Evolutionary conservation across 768 basidiomycete species (phyloP).

Genomic region (Clavulina sp.): DNA sequence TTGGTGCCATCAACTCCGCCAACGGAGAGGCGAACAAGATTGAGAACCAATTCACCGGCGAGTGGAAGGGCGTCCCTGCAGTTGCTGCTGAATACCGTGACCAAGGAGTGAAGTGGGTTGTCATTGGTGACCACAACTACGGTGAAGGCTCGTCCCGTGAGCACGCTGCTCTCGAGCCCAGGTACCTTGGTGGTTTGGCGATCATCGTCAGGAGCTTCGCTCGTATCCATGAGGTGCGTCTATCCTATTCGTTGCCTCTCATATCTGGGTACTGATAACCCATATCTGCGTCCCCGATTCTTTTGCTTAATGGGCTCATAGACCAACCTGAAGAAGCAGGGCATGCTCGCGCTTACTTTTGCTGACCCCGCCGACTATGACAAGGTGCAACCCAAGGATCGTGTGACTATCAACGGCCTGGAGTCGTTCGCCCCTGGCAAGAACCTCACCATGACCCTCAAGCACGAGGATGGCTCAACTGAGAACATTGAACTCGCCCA

Average conservation of each 20-base stretch:
- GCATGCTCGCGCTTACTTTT: constrained; percentile 93
- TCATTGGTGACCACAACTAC: constrained; percentile 90
- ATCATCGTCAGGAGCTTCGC: constrained; percentile 95
- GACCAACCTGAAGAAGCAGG: constrained; percentile 98
- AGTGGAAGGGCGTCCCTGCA: constrained; percentile 70
- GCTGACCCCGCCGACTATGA: constrained; percentile 87
- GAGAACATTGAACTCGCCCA: constrained; percentile 73
- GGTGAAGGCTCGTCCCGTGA: constrained; percentile 97
- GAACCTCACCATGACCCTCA: constrained; percentile 65
- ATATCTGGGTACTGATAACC: no score
- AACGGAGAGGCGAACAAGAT: constrained; percentile 94
- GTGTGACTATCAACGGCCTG: constrained; percentile 76
- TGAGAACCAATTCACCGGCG: constrained; percentile 77
- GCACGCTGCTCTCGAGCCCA: constrained; percentile 91
- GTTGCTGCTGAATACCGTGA: constrained; percentile 81
- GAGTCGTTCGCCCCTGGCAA: constrained; percentile 82
- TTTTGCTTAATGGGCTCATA: not conserved
- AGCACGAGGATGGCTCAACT: constrained; percentile 64
- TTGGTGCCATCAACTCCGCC: constrained; percentile 91
- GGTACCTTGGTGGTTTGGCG: constrained; percentile 86
- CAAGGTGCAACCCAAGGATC: constrained; percentile 73
- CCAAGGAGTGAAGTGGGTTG: constrained; percentile 86
- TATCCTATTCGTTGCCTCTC: no score
- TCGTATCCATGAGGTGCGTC: constrained; percentile 62
- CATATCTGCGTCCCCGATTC: no score